These are phyloP conservation scores for Tricladium varicosporioides DNA, from an alignment of 2,329 filamentous ascomycete species.

Conservation along the genomic window DNA sequence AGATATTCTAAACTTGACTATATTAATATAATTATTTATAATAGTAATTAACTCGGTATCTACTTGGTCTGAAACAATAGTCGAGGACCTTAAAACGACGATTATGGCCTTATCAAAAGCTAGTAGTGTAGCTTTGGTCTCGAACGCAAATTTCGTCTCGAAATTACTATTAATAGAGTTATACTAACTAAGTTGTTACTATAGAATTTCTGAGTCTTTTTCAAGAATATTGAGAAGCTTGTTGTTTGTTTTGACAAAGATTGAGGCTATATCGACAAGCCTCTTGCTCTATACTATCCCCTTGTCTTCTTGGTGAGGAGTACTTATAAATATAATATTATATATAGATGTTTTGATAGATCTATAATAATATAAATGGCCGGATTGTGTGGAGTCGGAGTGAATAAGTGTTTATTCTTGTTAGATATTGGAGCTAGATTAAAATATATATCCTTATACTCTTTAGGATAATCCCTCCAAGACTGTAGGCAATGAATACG, in stretches of 20 bases:
- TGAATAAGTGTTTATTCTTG: conserved; percentile 36
- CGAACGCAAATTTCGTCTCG: conserved; percentile 29
- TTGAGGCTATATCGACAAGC: conserved; percentile 30
- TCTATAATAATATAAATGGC: conserved; percentile 30
- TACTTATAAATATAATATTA: conserved; percentile 40
- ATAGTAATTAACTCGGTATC: no score
- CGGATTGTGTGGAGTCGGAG: conserved; percentile 31
- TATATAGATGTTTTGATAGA: conserved; percentile 38
- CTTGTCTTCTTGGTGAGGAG: conserved; percentile 37
- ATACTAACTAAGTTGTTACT: conserved; percentile 37
- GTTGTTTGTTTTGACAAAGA: conserved; percentile 33
- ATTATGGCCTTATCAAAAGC: conserved; percentile 10
- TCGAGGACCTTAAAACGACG: conserved; percentile 25
- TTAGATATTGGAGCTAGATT: neutral
- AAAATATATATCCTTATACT: conserved; percentile 4
- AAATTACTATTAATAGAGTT: conserved; percentile 36
- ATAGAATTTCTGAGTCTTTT: conserved; percentile 37
- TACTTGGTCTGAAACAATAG: no score
- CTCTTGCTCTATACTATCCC: conserved; percentile 25
- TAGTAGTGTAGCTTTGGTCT: conserved; percentile 27
- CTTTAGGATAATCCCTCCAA: conserved; percentile 21
- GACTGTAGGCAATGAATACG: conserved; percentile 16
- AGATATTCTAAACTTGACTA: no score
- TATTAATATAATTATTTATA: no score
- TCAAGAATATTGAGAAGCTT: conserved; percentile 34